Percentiles rank a stretch among this genome's conserved stretches.
These are phyloP conservation scores for Pythium plurisporium DNA, from an alignment of 352 stramenopile genomes.

Conservation along the genomic window DNA sequence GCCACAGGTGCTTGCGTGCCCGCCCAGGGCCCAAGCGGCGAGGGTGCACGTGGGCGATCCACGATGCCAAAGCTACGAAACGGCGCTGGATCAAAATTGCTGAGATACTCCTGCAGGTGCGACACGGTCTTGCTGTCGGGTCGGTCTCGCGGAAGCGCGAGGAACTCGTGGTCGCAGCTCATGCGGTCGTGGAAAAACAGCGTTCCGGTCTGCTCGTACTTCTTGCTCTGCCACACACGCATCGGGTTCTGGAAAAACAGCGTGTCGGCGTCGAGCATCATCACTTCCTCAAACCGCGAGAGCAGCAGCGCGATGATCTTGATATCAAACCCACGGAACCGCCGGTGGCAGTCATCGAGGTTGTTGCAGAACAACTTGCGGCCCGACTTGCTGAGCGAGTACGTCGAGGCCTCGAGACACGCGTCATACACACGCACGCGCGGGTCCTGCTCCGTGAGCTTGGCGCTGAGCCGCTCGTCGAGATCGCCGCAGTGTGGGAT, in stretches of 20 bases:
- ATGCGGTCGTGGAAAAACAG: conserved; percentile 72
- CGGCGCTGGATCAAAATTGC: conserved; percentile 34
- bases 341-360: conserved; percentile 37
- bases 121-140: conserved; percentile 20
- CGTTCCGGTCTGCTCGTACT: conserved; percentile 52
- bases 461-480: conserved; percentile 26
- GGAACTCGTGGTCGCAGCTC: conserved; percentile 38
- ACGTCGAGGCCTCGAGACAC: conserved; percentile 35
- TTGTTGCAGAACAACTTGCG: conserved; percentile 46
- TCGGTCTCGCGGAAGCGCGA: conserved; percentile 17
- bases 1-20: conserved; percentile 19
- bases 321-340: conserved; percentile 58
- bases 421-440: conserved; percentile 63
- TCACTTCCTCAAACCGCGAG: conserved; percentile 66
- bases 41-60: not conserved
- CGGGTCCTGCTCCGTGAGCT: conserved; percentile 29
- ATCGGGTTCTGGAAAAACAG: conserved; percentile 62
- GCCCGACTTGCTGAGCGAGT: not conserved
- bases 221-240: conserved; percentile 41
- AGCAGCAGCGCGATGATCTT: conserved; percentile 62
- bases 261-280: conserved; percentile 75
- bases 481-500: conserved; percentile 70
- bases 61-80: conserved; percentile 13
- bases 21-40: conserved; percentile 18
- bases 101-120: conserved; percentile 34